phyloP scores from a whole-genome alignment of 1,284 basidiomycete species.

The Moesziomyces antarcticus region DNA sequence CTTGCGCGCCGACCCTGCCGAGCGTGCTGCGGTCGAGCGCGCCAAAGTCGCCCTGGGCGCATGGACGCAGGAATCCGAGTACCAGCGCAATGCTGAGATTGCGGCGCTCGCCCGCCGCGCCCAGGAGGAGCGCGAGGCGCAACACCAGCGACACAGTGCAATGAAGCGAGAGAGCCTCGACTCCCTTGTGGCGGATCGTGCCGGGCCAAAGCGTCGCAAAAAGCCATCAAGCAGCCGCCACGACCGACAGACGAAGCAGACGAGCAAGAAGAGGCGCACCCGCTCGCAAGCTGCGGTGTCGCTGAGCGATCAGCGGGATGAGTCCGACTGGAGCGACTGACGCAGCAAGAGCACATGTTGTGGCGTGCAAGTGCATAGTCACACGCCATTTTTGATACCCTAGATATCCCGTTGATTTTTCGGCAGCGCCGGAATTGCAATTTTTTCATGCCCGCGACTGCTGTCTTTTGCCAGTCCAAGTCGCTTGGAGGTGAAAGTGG shows the following conservation, averaged over 20 bases:
- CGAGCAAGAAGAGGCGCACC: neutral
- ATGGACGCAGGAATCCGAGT: conserved; percentile 10
- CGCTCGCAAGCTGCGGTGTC: neutral
- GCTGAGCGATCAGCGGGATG: conserved; percentile 23
- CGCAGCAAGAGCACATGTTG: neutral
- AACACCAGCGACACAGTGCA: neutral
- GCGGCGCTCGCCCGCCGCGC: conserved; percentile 6
- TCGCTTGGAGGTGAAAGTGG: too few relatives aligned
- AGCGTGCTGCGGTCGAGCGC: conserved; percentile 15
- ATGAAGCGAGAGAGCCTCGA: neutral
- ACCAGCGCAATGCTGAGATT: conserved; percentile 10
- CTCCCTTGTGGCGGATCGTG: neutral
- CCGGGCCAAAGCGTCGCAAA: neutral
- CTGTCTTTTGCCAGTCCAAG: too few relatives aligned
- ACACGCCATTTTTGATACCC: neutral
- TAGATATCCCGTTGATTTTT: neutral
- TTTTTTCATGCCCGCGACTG: neutral
- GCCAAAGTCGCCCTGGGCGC: conserved; percentile 28
- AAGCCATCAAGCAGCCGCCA: neutral
- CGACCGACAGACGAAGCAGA: neutral
- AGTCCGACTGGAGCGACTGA: conserved; percentile 43
- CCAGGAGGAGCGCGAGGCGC: neutral
- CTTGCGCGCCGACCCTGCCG: conserved; percentile 20
- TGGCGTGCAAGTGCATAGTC: neutral
- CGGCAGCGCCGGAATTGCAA: neutral